Evolutionary conservation across 164 flowering plant genomes (phyloP).

Genomic region (Tinospora cordifolia): DNA sequence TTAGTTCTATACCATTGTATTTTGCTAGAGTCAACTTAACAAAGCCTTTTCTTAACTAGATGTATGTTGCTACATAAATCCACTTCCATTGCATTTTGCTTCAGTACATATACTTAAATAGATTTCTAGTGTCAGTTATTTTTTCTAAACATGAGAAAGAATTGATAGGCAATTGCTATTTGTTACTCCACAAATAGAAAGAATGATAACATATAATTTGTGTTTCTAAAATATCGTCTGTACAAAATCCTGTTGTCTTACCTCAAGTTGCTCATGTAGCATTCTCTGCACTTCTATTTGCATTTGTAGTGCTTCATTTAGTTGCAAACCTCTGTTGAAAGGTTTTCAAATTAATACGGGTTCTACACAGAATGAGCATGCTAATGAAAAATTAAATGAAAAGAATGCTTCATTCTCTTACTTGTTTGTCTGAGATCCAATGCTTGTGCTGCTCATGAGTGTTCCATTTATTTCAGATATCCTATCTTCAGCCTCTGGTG

Average conservation of each 20-base stretch:
- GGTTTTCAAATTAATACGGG: slow-evolving; percentile 16
- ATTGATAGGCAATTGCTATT: neutral
- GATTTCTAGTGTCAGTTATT: neutral
- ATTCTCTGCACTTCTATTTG: slow-evolving; percentile 94
- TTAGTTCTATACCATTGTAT: neutral
- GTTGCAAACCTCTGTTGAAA: slow-evolving; percentile 48
- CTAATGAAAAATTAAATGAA: neutral
- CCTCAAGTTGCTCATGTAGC: slow-evolving; percentile 95
- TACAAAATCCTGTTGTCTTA: slow-evolving; percentile 16
- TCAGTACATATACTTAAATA: neutral
- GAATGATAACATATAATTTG: neutral
- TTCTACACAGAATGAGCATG: neutral
- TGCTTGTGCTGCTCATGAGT: slow-evolving; percentile 34
- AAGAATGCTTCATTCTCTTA: slow-evolving; percentile 20
- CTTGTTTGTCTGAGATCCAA: slow-evolving; percentile 57
- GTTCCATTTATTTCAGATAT: slow-evolving; percentile 43
- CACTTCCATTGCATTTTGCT: neutral
- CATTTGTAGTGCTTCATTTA: slow-evolving; percentile 82
- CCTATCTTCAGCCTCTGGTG: slow-evolving; percentile 37
- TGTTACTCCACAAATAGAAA: neutral
- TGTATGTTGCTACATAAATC: no score
- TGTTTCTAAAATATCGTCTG: neutral
- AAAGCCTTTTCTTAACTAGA: no score
- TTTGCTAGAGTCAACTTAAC: neutral
- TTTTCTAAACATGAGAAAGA: neutral